These are phyloP conservation scores for Colletotrichum limetticola DNA, from an alignment of 2,329 filamentous ascomycete species.

Conservation along the genomic window DNA sequence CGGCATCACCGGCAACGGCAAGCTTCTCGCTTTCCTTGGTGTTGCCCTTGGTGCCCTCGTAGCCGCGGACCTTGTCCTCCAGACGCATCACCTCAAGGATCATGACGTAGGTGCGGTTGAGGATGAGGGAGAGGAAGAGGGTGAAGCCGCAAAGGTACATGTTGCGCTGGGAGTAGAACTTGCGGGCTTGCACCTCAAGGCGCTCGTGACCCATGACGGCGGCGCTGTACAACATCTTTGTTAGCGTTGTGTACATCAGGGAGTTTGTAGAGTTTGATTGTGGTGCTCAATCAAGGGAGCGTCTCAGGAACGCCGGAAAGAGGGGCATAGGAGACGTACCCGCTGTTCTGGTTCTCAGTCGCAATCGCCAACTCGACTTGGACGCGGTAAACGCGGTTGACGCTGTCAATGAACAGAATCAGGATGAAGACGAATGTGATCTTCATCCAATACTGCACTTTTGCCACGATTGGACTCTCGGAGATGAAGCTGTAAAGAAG, in stretches of 20 bases:
- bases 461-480: constrained; percentile 84
- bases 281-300: constrained; percentile 10
- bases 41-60: constrained; percentile 69
- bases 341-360: constrained; percentile 66
- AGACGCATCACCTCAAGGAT: constrained; percentile 91
- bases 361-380: constrained; percentile 86
- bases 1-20: constrained; percentile 76
- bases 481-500: constrained; percentile 81
- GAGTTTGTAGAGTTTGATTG: not conserved
- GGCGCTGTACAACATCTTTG: constrained; percentile 49
- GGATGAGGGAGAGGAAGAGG: constrained; percentile 96
- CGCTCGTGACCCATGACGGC: constrained; percentile 90
- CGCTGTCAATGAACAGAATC: constrained; percentile 97
- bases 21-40: constrained; percentile 78
- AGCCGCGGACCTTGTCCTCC: constrained; percentile 88
- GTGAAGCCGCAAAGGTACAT: constrained; percentile 99
- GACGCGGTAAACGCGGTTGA: constrained; percentile 83
- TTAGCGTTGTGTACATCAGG: not conserved
- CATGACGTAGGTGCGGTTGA: constrained; percentile 99
- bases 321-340: constrained; percentile 53
- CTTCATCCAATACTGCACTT: constrained; percentile 97
- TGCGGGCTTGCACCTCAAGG: constrained; percentile 98
- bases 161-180: constrained; percentile 99
- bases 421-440: constrained; percentile 99
- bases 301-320: not conserved